A percentile compares a stretch with the other conserved stretches of the same genome.
Evolutionary conservation across 1,284 basidiomycete species (phyloP).

Genomic region (Melampsora larici-populina): DNA sequence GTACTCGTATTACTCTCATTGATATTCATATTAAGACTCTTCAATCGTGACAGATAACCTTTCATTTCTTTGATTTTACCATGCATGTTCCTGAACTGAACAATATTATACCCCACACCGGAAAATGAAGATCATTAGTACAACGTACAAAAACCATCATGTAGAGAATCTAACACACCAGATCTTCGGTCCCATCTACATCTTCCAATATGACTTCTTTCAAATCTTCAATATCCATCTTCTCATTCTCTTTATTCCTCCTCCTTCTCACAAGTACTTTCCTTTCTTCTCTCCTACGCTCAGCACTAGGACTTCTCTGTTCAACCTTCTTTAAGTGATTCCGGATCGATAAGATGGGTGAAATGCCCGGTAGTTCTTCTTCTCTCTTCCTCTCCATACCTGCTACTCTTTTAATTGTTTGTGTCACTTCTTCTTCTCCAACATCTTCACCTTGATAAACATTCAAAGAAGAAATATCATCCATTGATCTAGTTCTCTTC

Average conservation of each 20-base stretch:
- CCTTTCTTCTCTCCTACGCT: conserved; percentile 3
- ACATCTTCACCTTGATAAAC: background rate
- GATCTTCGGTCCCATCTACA: conserved; percentile 22
- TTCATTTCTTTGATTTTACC: conserved; percentile 24
- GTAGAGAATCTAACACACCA: conserved; percentile 15
- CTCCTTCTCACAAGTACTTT: background rate
- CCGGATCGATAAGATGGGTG: background rate
- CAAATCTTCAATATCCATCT: background rate
- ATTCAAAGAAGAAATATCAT: background rate
- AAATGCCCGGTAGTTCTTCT: background rate
- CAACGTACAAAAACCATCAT: background rate
- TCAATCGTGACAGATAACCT: background rate
- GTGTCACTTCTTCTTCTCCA: background rate
- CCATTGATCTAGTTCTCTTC: conserved; percentile 28
- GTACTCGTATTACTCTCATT: background rate
- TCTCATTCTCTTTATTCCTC: background rate
- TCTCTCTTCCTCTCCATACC: background rate
- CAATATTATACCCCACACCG: background rate
- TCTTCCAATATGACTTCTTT: background rate
- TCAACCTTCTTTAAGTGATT: background rate
- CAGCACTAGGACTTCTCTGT: background rate
- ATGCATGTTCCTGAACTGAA: conserved; percentile 20
- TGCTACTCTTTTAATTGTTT: background rate
- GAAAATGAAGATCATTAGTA: background rate
- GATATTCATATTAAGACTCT: background rate